phyloP scores from a whole-genome alignment of 2,329 filamentous ascomycete genomes.

The Tolypocladium nubicola region DNA sequence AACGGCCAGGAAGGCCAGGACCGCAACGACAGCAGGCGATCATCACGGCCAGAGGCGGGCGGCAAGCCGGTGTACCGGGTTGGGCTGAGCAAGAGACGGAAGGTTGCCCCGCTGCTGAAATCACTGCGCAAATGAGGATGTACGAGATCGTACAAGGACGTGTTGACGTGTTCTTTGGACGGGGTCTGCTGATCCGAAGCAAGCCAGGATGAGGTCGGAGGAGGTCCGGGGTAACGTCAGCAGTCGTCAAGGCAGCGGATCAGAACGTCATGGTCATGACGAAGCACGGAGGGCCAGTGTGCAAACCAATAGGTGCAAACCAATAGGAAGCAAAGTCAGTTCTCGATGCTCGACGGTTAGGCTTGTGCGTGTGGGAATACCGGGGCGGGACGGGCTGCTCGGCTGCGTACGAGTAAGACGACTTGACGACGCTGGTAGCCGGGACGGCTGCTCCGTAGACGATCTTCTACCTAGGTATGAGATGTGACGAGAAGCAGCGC shows the following conservation, averaged over 20 bases:
- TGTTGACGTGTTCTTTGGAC: background rate
- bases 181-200: background rate
- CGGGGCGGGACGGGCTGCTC: background rate
- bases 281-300: background rate
- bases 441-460: background rate
- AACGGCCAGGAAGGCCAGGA: background rate
- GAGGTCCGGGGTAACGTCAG: background rate
- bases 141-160: background rate
- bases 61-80: conserved; percentile 32
- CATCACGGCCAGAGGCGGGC: conserved; percentile 1
- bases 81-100: conserved; percentile 37
- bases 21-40: background rate
- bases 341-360: background rate
- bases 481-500: background rate
- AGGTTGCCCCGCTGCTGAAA: conserved; percentile 42
- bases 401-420: background rate
- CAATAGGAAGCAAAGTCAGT: background rate
- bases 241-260: background rate
- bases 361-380: background rate
- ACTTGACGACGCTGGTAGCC: background rate
- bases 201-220: background rate
- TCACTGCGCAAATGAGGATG: conserved; percentile 28
- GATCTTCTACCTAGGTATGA: background rate
- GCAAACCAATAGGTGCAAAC: background rate
- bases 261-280: no score